Conservation (phyloP, 2,329 filamentous ascomycete genomes). For the Pseudogymnoascus sp. region DNA sequence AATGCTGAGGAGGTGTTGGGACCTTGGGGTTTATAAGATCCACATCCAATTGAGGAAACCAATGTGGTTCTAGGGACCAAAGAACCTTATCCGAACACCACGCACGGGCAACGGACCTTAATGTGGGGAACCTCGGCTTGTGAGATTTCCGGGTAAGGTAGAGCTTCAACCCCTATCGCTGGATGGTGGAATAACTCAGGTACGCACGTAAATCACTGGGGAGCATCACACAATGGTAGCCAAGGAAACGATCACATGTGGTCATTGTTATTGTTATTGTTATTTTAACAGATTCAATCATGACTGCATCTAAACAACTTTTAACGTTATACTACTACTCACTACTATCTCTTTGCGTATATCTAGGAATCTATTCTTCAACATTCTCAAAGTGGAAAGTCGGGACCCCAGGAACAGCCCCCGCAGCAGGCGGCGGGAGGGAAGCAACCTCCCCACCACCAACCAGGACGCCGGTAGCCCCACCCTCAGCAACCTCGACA, state of each 20-base stretch:
- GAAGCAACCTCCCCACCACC: conserved; percentile 46
- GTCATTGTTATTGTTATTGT: background rate
- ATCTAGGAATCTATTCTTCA: conserved; percentile 25
- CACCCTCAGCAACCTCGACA: conserved; percentile 60
- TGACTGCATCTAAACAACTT: conserved; percentile 2
- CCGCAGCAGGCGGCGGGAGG: conserved; percentile 54
- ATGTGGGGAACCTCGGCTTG: conserved; percentile 8
- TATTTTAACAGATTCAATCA: background rate
- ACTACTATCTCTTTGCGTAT: background rate
- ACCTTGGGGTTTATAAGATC: conserved; percentile 4
- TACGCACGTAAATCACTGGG: background rate
- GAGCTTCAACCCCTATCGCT: conserved; percentile 2
- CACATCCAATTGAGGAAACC: background rate
- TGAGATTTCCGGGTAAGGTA: background rate
- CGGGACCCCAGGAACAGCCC: conserved; percentile 72
- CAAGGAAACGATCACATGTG: background rate
- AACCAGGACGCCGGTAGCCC: conserved; percentile 52
- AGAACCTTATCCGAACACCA: conserved; percentile 2
- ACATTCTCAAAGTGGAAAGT: conserved; percentile 83
- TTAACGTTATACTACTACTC: background rate
- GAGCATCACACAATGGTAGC: background rate
- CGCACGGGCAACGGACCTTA: background rate
- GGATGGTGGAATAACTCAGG: background rate
- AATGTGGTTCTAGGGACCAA: background rate
- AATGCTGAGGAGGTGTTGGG: background rate